Base-by-base conservation (phyloP, 1,284 basidiomycete species). In the Volvariella volvacea region DNA sequence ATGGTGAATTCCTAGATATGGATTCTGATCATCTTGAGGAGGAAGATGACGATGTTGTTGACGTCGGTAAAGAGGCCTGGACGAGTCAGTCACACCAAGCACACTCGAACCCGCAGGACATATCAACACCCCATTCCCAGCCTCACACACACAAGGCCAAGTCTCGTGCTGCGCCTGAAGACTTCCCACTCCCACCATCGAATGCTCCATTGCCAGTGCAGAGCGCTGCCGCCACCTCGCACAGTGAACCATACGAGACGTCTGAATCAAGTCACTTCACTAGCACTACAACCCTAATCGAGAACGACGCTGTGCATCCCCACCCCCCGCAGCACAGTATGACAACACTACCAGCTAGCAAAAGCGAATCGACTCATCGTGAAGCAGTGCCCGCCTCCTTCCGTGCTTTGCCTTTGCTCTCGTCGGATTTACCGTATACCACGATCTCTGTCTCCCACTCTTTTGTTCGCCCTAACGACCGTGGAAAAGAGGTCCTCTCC, bases 401-500 rank as follows among this genome's bases (percentile, higher is more conserved):
- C 64, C 80, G 83, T 44, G 80, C 82, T 1, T 73, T 88, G 28
- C 84, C 83, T 2, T 65, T 89, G n/a, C 63, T 87, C 17, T 66
- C 77, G 3, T 64, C 66, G 21, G 87, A 90, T 59, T 76, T 90
- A 22, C 78, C 77, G 36, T 70, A 70, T 38, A 88, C 87, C 8
- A 70, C 61, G 33, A 69, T 85, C 48, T 59, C 59, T 12, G 85
- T 90, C 28, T 75, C 77, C 3, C 78, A 83, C 46, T 90, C 88
- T 14, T 80, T 85, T 48, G 88, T 93, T 42, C 78, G 83, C 15
- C 76, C 87, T 6, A 92, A 90, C 52, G 91, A 94, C 52, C 78
- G 86, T 38, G 87, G 88, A 39, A 91, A 89, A 60, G 92, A 95
- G 55, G 83, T 91, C 14, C 66, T 94, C 41, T 88, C 83, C 3